Base-by-base conservation (phyloP, 164 flowering plant genomes). In the Aristolochia contorta region DNA sequence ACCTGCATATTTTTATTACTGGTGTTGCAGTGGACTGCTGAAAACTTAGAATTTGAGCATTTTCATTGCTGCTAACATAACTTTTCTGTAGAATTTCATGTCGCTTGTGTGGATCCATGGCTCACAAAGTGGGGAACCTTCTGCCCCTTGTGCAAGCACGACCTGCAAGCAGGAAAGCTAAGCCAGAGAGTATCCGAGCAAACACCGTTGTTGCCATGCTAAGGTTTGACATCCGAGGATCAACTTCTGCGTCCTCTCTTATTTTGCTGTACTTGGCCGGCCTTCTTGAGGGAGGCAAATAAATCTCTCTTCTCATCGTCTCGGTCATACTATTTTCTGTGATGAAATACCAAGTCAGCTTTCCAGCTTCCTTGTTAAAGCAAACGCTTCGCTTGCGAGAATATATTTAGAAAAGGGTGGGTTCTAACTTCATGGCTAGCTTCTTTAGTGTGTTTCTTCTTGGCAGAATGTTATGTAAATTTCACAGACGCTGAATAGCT, bases 131-230 rank as follows among this genome's bases (percentile, higher is more conserved):
- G 89, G 84, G 77, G 80, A 4, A 79, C 89, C 58, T 82, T 75
- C 71, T 82, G 90, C 74, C 90, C 85, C 2, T 77, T 80, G 16
- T 84, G 89, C 78, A 84, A 82, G 75, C 76, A 69, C 33, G 82
- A 78, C 52, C 59, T 78, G 65, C 74, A 54, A 18, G 54, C 64
- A 20, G 62, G 57, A 16, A 20, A 48, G 43, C 52, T 56, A 56
- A 51, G 14, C 24, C 30, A 62, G 25, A 55, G 57, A 66, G 68
- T 65, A 41, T 67, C 66, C 46, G 63, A 57, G 47, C 43, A 21
- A 49, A 59, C 47, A 5, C 60, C 67, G 14, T 54, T 57, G 3
- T 63, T 65, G 57, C 62, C 59, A 30, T 22, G 49, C 33, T 68
- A 48, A 54, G 33, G 50, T 47, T 33, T 4, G 25, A 20, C 15